Evolutionary conservation across 768 basidiomycete genomes (phyloP).

Genomic region (Ramaria sp.): DNA sequence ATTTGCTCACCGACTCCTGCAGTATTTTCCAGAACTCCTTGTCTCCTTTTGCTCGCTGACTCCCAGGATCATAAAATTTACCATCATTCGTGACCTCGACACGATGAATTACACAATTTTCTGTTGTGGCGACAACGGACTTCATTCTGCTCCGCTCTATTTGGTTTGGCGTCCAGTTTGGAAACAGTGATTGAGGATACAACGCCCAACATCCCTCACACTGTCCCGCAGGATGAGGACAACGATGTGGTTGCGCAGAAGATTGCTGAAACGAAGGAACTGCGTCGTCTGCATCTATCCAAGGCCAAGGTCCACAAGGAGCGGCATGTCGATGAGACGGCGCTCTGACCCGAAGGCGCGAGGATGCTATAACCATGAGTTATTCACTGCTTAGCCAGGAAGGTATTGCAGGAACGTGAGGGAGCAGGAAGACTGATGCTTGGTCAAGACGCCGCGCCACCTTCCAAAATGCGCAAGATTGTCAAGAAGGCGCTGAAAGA

Average conservation of each 20-base stretch:
- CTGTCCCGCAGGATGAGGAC: not conserved
- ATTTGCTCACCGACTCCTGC: slow-evolving; percentile 20
- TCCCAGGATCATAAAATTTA: not conserved
- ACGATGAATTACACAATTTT: slow-evolving; percentile 12
- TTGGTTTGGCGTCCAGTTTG: slow-evolving; percentile 44
- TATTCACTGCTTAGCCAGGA: not conserved
- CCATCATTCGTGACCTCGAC: slow-evolving; percentile 16
- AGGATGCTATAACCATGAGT: not conserved
- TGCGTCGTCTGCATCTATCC: slow-evolving; percentile 28
- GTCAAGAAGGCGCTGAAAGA: no score
- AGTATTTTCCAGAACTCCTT: slow-evolving; percentile 26
- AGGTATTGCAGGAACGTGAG: no score
- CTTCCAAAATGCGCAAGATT: no score
- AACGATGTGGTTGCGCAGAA: not conserved
- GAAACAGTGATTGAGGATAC: slow-evolving; percentile 44
- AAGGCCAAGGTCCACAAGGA: slow-evolving; percentile 29
- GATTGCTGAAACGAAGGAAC: not conserved
- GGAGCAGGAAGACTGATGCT: no score
- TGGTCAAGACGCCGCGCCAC: no score
- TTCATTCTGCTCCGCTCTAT: slow-evolving; percentile 24
- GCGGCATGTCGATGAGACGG: slow-evolving; percentile 25
- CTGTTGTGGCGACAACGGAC: slow-evolving; percentile 11
- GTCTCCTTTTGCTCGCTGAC: slow-evolving; percentile 9
- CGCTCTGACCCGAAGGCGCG: slow-evolving; percentile 12
- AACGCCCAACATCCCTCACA: slow-evolving; percentile 19